Base-by-base conservation (phyloP, 2,329 filamentous ascomycete species). In the Nigrospora osmanthi region DNA sequence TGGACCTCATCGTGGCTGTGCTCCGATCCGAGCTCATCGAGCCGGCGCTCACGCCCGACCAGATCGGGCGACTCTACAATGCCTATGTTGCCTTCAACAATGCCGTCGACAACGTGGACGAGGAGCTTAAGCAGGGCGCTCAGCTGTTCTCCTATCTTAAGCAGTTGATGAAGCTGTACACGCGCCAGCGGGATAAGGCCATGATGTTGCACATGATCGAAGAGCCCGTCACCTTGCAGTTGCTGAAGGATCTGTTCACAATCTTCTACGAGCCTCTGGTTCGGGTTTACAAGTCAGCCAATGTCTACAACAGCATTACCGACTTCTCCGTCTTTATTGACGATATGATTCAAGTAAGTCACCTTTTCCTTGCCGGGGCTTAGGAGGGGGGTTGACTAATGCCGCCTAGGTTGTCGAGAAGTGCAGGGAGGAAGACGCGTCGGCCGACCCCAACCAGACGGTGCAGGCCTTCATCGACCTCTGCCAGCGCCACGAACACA, bases 211-310 rank as follows among this genome's bases (percentile, higher is more conserved):
- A 83, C 50, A 83, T 97, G 57, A 93, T 98, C 43, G 90, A 97
- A 66, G 91, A 98, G 69, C 89, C 93, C 0, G 90, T 91, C n/a
- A 97, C 93, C 0, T 74, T 98, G n/a, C 86, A 94, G 60, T 76
- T 98, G 28, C 93, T 98, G 76, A 82, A 89, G 40, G 93, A 98
- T 58, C 76, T 98, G 19, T 97, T 98, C 64, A 95, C 89, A 32
- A 97, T 98, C 61, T 98, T 98, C 70, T 98, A 98, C 67, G 93
- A 98, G 62, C 93, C 93, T 0, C 81, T 98, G 17, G 89, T 98
- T 14, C 80, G 93, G 40, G 93, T 98, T 0, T 98, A 98, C 75
- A 98, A 97, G 68, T 95, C 90, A 16, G 93, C 93, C 52, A 98
- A 97, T 56, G 91, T 98, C 23, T 97, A 97, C 73, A 93, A 83